Conservation (phyloP, 169 alveolate genomes). For the Eimeria praecox region DNA sequence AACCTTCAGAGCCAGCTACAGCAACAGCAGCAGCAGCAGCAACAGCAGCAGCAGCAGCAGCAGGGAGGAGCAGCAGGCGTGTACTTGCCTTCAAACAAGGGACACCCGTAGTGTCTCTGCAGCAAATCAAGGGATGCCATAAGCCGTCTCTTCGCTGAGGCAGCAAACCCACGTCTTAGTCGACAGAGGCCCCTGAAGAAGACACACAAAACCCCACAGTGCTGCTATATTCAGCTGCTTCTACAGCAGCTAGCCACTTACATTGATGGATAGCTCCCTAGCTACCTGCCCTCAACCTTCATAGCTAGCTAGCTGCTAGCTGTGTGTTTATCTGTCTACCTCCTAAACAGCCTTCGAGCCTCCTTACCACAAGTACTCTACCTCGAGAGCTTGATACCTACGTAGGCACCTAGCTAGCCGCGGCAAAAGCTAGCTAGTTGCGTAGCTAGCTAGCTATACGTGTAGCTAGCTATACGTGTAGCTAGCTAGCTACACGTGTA, state of each 20-base stretch:
- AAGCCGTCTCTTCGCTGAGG: constrained; percentile 71
- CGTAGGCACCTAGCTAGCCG: neutral
- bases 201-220: neutral
- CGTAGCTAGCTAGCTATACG: neutral
- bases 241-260: neutral
- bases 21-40: neutral
- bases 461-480: neutral
- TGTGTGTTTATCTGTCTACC: neutral
- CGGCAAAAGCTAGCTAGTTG: neutral
- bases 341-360: neutral
- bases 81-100: constrained; percentile 48
- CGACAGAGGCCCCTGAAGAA: constrained; percentile 65
- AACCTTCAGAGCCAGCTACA: neutral
- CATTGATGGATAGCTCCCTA: neutral
- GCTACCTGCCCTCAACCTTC: neutral
- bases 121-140: constrained; percentile 74
- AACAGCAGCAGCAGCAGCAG: constrained; percentile 16
- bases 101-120: constrained; percentile 61
- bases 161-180: constrained; percentile 69
- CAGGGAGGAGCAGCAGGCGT: constrained; percentile 9
- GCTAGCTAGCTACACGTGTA: neutral
- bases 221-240: neutral
- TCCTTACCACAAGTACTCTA: neutral
- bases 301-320: neutral
- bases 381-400: neutral